Evolutionary conservation across 345 rosid species (phyloP).

Genomic region (Pseudoturritis turrita): DNA sequence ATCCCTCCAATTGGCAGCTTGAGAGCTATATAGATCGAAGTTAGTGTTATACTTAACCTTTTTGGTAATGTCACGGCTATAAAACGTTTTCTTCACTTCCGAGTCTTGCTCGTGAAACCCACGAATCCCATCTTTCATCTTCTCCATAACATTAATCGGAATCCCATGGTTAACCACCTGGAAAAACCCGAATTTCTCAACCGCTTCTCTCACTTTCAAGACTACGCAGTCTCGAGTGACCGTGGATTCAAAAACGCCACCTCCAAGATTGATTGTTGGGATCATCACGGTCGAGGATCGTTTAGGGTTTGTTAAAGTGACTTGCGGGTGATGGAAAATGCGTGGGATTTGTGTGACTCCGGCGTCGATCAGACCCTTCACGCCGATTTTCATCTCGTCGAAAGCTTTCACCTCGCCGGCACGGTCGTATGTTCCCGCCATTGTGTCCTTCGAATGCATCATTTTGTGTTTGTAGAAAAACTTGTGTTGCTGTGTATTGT

Average conservation of each 20-base stretch:
- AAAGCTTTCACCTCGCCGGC: conserved; percentile 18
- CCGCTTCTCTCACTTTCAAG: conserved; percentile 6
- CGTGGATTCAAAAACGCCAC: not conserved
- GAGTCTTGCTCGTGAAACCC: conserved; percentile 23
- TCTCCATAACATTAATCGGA: not conserved
- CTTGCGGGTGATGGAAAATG: conserved; percentile 15
- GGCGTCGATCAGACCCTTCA: conserved; percentile 27
- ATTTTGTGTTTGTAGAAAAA: too few relatives aligned
- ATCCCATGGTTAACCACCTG: conserved; percentile 25
- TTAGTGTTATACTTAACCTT: conserved; percentile 12
- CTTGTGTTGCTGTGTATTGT: not conserved
- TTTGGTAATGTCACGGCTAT: conserved; percentile 10
- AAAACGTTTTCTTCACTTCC: conserved; percentile 11
- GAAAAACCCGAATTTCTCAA: conserved; percentile 15
- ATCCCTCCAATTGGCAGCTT: conserved; percentile 36
- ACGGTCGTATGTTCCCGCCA: not conserved
- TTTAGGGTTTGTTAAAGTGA: not conserved
- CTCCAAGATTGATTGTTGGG: conserved; percentile 14
- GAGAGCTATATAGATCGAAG: conserved; percentile 19
- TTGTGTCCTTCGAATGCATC: not conserved
- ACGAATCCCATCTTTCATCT: conserved; percentile 4
- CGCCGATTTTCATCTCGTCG: conserved; percentile 27
- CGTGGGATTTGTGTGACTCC: conserved; percentile 23
- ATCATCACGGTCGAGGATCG: not conserved
- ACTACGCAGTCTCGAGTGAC: not conserved